Base-by-base conservation (phyloP, 2,329 filamentous ascomycete genomes). In the Amphichorda felina region DNA sequence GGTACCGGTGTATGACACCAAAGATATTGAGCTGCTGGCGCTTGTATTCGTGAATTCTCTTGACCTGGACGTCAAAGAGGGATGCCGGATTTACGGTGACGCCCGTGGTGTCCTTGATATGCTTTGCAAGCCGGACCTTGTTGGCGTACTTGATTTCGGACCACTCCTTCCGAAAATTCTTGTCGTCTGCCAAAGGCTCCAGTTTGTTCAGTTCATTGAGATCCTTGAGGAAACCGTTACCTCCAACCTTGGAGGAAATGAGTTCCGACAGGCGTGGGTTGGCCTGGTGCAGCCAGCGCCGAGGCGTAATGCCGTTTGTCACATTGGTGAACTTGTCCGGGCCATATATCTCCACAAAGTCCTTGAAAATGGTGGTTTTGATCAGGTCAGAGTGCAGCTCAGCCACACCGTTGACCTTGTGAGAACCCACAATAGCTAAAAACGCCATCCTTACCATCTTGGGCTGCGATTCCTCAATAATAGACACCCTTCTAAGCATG, bases 11-110 rank as follows among this genome's bases (percentile, higher is more conserved):
- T 46, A 98, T 96, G 41, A 95, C 86, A 39, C 91, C 91, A 51
- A 96, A 96, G 49, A 98, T 95, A 66, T 98, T 98, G 57, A 98
- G 78, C 61, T 98, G 91, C 61, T 98, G 89, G 40, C 88, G 82
- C 72, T 98, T 98, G 66, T 98, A 98, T 60, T 98, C 91, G 60
- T 98, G 91, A 46, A 98, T 98, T 52, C 91, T 82, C 72, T 98
- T 98, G 50, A 98, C 91, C 54, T 98, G 91, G 9, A 98, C 83
- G 54, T 98, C 91, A 48, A 98, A 98, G 14, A 98, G 71, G 0
- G 89, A 75, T 8, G 81, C 65, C 0, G 91, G 89, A 56, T 94
- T 91, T 55, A 98, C 86, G 4, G 70, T 77, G 38, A 94, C 73
- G 21, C 80, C 82, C 2, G 79, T 84, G 5, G 80, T 79, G 21